Base-by-base conservation (phyloP, 2,329 filamentous ascomycete species). In the Cryphonectria nitschkei region DNA sequence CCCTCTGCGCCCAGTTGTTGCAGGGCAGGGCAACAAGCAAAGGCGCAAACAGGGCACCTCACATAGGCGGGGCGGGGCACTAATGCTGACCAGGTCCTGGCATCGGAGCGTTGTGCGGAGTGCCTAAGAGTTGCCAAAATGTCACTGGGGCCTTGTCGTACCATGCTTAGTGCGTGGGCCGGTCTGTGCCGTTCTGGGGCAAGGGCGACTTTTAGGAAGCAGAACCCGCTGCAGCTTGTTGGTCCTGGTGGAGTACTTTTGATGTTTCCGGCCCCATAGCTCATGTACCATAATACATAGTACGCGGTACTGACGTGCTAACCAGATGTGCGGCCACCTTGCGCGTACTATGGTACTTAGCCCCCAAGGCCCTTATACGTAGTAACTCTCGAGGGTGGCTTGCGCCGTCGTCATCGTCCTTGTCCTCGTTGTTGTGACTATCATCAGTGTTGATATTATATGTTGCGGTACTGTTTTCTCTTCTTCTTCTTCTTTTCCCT, bases 191-290 rank as follows among this genome's bases (percentile, higher is more conserved):
- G 60, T n/a, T 62, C 60, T 39, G 60, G 60, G 32, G 32, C 34
- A 62, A 62, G 60, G 34, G 19, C 37, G 60, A 22, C 34, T 13
- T 39, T 7, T 41, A 62, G 60, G 60, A 62, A 62, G 32, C 60
- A 62, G 37, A 37, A 41, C 60, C 60, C 60, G 60, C 60, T 62
- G 37, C 60, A 62, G 60, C 60, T 39, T n/a, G 60, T 11, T 37
- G 60, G 37, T 62, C 26, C 54, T 32, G 54, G 54, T 56, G 54
- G 54, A 8, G 26, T 29, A 56, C 54, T 29, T 56, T 56, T 56
- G 54, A 56, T 56, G 54, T 32, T 56, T 56, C 29, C 54, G 54
- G 54, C 54, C 54, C 54, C 54, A 56, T 56, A 32, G 54, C 54
- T 56, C 54, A 56, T 56, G 54, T 56, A 26, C 26, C 26, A 1